These are phyloP conservation scores for Neofusicoccum cordaticola DNA, from an alignment of 2,329 filamentous ascomycete genomes.

Conservation along the genomic window DNA sequence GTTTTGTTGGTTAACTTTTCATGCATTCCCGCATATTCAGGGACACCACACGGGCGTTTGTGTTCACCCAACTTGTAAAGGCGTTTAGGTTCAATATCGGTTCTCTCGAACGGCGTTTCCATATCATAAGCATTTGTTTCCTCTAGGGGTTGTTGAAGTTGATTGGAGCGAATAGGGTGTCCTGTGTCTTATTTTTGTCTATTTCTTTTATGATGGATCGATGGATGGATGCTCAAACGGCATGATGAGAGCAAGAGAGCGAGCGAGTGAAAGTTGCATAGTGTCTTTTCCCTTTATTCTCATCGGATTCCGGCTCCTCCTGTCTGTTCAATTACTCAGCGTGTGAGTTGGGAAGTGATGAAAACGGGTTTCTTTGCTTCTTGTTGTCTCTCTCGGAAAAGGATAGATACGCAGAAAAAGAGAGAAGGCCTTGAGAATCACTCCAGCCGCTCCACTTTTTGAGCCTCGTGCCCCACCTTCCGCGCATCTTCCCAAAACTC, in stretches of 20 bases:
- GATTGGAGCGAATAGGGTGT: neutral
- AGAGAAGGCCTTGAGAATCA: neutral
- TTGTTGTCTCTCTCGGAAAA: neutral
- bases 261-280: neutral
- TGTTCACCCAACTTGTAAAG: neutral
- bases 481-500: no score
- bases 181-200: neutral
- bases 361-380: neutral
- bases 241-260: neutral
- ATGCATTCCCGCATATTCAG: conserved; percentile 6
- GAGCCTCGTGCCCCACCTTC: no score
- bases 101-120: neutral
- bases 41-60: neutral
- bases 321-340: neutral
- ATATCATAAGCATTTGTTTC: neutral
- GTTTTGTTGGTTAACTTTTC: neutral
- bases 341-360: neutral
- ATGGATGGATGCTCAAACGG: neutral
- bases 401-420: neutral
- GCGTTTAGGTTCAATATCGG: neutral
- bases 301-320: neutral
- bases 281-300: neutral
- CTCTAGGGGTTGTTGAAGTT: neutral
- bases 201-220: neutral
- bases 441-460: no score